Base-by-base conservation (phyloP, 108 stramenopile genomes). In the Conticribra weissflogii region DNA sequence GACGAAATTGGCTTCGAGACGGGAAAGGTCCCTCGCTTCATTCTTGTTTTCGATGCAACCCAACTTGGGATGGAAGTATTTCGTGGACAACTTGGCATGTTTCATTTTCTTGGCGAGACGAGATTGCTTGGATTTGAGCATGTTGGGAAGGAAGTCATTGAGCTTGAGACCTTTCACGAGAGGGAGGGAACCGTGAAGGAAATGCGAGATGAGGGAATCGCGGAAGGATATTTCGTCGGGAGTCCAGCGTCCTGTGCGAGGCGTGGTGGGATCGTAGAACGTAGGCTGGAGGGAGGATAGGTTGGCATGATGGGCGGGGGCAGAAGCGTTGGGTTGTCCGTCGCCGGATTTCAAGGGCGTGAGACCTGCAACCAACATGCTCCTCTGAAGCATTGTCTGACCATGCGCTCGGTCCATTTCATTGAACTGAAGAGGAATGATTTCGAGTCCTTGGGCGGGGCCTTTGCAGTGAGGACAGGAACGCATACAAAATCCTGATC, bases 51-150 rank as follows among this genome's bases (percentile, higher is more conserved):
- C 33, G 18, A 93, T 57, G 49, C 22, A 82, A n/a, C 89, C 86
- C n/a, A 48, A 32, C 8, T 62, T 59, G 2, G 72, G 81, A 33
- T 76, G 63, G 61, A 82, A 93, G 31, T 76, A 78, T 53, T 78
- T 90, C 58, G 87, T 72, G 54, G 86, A 88, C 12, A 95, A 76
- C 63, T 86, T 89, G 30, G 91, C 91, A 33, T 95, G 89, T 59
- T 95, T 95, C 94, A 95, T 95, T 78, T 95, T 95, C 74, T 95
- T 95, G 47, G 94, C 89, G 22, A 95, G 84, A 19, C 94, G 88
- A 54, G 88, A 89, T 48, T 95, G 94, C 71, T 95, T 95, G 24
- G 90, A 90, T 55, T 90, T 92, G 50, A 95, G 81, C 83, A 95
- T 95, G 63, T 58, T 81, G 18, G 76, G 76, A 16, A 95, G 61